Evolutionary conservation across 352 stramenopile genomes (phyloP).

Genomic region (Phytophthora kernoviae): DNA sequence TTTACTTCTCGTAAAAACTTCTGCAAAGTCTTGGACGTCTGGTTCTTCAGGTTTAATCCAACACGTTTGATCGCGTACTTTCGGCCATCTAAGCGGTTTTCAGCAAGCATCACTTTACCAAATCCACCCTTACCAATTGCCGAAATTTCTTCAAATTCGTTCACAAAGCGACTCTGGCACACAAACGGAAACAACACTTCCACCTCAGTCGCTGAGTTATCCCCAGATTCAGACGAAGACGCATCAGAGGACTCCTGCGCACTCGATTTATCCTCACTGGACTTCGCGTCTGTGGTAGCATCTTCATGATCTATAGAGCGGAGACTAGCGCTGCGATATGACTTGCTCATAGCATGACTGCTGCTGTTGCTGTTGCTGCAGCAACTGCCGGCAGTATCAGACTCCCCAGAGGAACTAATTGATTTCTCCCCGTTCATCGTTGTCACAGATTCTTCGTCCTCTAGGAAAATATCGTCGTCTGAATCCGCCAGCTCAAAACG

Average conservation of each 20-base stretch:
- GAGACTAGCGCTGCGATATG: slow-evolving; percentile 17
- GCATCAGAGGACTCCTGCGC: slow-evolving; percentile 42
- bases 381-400: slow-evolving; percentile 45
- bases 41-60: slow-evolving; percentile 81
- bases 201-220: slow-evolving; percentile 41
- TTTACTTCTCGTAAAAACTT: slow-evolving; percentile 94
- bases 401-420: slow-evolving; percentile 45
- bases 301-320: slow-evolving; percentile 11
- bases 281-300: slow-evolving; percentile 36
- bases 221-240: slow-evolving; percentile 54
- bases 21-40: slow-evolving; percentile 92
- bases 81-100: slow-evolving; percentile 93
- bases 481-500: slow-evolving; percentile 36
- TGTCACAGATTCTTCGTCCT: slow-evolving; percentile 30
- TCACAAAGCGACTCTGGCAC: slow-evolving; percentile 82
- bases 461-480: slow-evolving; percentile 36
- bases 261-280: slow-evolving; percentile 28
- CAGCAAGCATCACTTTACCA: slow-evolving; percentile 93
- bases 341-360: slow-evolving; percentile 16
- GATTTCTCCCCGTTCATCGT: slow-evolving; percentile 37
- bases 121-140: slow-evolving; percentile 93
- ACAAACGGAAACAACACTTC: slow-evolving; percentile 87
- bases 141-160: slow-evolving; percentile 85
- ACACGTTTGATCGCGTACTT: slow-evolving; percentile 94
- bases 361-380: slow-evolving; percentile 39